These are phyloP conservation scores for Hypericum androsaemum DNA, from an alignment of 345 rosid genomes.

Conservation along the genomic window DNA sequence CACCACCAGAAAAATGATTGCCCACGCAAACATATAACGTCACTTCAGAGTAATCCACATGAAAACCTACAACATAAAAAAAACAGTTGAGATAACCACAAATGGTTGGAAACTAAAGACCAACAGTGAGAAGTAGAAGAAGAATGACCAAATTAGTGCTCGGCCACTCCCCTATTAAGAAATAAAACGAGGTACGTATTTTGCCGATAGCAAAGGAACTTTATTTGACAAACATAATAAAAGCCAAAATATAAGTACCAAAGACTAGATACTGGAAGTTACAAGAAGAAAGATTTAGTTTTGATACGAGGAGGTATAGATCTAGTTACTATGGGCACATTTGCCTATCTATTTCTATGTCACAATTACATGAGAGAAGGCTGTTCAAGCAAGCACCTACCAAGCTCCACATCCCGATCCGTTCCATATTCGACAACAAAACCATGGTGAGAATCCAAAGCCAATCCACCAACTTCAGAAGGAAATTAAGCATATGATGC, in stretches of 20 bases:
- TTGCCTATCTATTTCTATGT: not conserved
- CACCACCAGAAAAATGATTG: constrained; percentile 82
- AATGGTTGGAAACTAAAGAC: not conserved
- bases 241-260: too few species aligned
- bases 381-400: constrained; percentile 29
- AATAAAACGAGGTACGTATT: too few species aligned
- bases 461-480: constrained; percentile 73
- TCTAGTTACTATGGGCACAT: too few species aligned
- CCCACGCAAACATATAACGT: constrained; percentile 91
- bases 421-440: constrained; percentile 90
- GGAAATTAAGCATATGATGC: not conserved
- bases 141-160: not conserved
- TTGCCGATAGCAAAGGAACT: too few species aligned
- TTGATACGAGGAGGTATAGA: too few species aligned
- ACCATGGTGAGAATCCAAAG: constrained; percentile 96
- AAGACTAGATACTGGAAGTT: not conserved
- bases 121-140: not conserved
- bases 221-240: too few species aligned
- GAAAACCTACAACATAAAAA: constrained; percentile 68
- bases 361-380: not conserved
- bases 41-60: constrained; percentile 95
- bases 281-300: not conserved
- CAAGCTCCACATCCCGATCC: constrained; percentile 81
- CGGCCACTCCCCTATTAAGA: too few species aligned
- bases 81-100: constrained; percentile 2